Evolutionary conservation across 768 basidiomycete species (phyloP).

Genomic region (Trametes elegans): DNA sequence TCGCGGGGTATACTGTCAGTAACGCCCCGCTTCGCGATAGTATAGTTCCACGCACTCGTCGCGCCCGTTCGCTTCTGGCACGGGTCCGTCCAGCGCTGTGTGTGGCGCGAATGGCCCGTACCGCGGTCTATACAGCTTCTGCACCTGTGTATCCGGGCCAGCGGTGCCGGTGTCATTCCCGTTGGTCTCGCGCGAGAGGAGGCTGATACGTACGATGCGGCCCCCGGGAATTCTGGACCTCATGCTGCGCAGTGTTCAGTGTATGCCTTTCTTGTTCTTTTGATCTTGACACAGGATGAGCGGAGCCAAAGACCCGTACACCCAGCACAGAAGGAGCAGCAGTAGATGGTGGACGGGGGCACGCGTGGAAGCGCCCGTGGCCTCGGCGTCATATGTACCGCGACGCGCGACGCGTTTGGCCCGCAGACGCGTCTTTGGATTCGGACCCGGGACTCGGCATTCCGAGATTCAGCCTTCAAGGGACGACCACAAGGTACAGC

Average conservation of each 20-base stretch:
- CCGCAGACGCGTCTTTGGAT: too few relatives aligned
- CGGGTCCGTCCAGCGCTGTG: constrained; percentile 12
- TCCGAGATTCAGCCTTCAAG: not conserved
- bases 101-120: constrained; percentile 28
- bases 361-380: not conserved
- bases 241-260: not conserved
- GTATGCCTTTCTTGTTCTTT: not conserved
- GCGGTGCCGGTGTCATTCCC: not conserved
- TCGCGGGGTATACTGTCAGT: not conserved
- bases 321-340: not conserved
- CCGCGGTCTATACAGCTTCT: constrained; percentile 12
- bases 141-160: not conserved
- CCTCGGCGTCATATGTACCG: not conserved
- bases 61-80: constrained; percentile 18
- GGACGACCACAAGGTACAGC: not conserved
- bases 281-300: not conserved
- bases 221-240: not conserved
- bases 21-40: too few relatives aligned
- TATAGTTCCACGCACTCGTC: constrained; percentile 20
- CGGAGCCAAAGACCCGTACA: not conserved
- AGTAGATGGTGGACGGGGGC: not conserved
- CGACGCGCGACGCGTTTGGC: not conserved
- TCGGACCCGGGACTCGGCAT: too few relatives aligned
- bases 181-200: not conserved
- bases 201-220: not conserved